Evolutionary conservation across 1,139 yeast genomes (phyloP).

Genomic region (Zygosaccharomyces pseudobailii): DNA sequence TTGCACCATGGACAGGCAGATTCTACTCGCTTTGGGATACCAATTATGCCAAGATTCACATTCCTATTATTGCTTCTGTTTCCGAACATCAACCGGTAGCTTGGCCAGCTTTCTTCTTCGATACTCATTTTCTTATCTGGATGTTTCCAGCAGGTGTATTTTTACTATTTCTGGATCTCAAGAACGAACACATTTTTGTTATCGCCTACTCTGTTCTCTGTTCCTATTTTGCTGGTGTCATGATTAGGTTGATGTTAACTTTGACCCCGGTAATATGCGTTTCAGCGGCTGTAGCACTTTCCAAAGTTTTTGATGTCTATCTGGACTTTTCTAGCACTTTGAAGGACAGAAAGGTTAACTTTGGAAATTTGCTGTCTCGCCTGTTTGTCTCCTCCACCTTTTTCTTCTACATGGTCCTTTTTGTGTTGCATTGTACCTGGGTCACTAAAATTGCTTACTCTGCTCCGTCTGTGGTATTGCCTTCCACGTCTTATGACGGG

Average conservation of each 20-base stretch:
- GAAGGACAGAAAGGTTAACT: constrained; percentile 9
- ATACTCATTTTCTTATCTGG: constrained; percentile 90
- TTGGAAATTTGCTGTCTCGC: constrained; percentile 16
- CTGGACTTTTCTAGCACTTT: constrained; percentile 54
- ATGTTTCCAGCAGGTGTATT: constrained; percentile 97
- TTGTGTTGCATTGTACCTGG: constrained; percentile 96
- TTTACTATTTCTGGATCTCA: constrained; percentile 80
- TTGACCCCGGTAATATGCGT: constrained; percentile 96
- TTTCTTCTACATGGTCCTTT: constrained; percentile 67
- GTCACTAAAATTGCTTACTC: constrained; percentile 94
- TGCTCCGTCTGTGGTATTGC: constrained; percentile 94
- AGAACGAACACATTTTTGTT: constrained; percentile 88
- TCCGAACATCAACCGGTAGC: constrained; percentile 99
- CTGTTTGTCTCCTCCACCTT: constrained; percentile 65
- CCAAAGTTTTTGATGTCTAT: constrained; percentile 79
- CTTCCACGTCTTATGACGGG: constrained; percentile 80
- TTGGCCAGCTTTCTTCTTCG: constrained; percentile 98
- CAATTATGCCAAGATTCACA: constrained; percentile 92
- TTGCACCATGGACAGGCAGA: constrained; percentile 99
- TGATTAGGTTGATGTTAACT: constrained; percentile 97
- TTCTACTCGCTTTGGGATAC: constrained; percentile 99
- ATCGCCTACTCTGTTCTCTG: constrained; percentile 88
- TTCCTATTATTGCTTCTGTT: constrained; percentile 97
- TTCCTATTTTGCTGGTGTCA: constrained; percentile 97
- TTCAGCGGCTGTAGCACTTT: constrained; percentile 79